These are phyloP conservation scores for Populus ilicifolia DNA, from an alignment of 345 rosid species.

Conservation along the genomic window DNA sequence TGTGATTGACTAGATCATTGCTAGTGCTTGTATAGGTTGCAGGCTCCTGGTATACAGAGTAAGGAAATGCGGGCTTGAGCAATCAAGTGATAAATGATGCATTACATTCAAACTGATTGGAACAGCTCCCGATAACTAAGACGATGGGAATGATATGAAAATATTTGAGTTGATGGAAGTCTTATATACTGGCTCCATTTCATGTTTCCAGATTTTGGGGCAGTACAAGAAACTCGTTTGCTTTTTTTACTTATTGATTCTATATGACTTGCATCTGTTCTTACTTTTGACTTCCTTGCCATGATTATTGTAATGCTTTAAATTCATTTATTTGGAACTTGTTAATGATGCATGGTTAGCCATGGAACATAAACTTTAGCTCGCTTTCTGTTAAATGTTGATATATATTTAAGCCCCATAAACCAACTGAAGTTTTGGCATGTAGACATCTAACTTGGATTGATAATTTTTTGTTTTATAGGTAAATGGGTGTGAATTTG, in stretches of 20 bases:
- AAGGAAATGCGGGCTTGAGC: neutral
- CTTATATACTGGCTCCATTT: neutral
- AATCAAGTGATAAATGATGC: neutral
- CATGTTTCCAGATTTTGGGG: neutral
- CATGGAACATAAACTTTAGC: neutral
- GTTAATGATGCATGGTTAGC: neutral
- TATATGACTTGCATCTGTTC: neutral
- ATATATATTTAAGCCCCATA: neutral
- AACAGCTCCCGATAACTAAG: neutral
- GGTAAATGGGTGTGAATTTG: slow-evolving; percentile 30
- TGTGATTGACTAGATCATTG: neutral
- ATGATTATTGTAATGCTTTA: neutral
- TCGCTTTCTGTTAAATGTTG: neutral
- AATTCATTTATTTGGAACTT: neutral
- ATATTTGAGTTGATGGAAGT: neutral
- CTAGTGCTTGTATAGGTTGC: neutral
- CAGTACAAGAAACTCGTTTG: neutral
- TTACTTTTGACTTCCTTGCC: neutral
- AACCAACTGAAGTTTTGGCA: neutral
- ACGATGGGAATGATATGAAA: neutral
- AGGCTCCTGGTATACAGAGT: neutral
- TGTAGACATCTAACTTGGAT: neutral
- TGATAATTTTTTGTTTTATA: neutral
- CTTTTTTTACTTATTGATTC: neutral
- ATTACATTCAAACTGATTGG: neutral